Base-by-base conservation (phyloP, 441 rosid species). In the Populus tomentosa region DNA sequence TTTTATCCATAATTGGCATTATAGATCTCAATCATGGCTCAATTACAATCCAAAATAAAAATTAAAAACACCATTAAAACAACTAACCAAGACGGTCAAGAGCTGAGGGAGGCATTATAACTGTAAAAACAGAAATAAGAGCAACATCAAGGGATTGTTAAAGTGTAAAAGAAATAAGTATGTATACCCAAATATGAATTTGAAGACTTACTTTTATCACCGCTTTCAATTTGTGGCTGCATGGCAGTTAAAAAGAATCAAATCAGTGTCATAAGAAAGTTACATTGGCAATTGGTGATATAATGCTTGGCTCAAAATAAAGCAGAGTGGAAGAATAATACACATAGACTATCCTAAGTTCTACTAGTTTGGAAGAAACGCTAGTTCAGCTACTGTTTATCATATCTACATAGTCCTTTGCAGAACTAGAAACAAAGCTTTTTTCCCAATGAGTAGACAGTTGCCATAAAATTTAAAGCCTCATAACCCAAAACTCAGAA, bases 201-300 rank as follows among this genome's bases (percentile, higher is more conserved):
- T 35, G 63, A 75, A 73, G 79, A 74, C 98, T 85, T 89, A 93
- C 98, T 95, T 85, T 91, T 95, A 84, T 95, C 98, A 77, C 99
- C 99, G 68, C 94, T 92, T 88, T 95, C 99, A 78, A 95, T 85
- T 83, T 95, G 98, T n/a, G 98, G 95, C 98, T 94, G 94, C 91
- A 89, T 9, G 64, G 21, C 61, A 73, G 32, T 63, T 53, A 73
- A 81, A 75, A 65, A 77, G 28, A 46, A 10, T 6, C 11, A 66
- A 53, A 56, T 80, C 10, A 86, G 46, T 61, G 70, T 69, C 67
- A 68, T 2, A 1, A 69, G 38, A 50, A 59, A 50, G 59, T 50
- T 50, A 14, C 20, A 4, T 16, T 16, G 59, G 20, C 20, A 50
- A 50, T 50, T 14, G 59, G 20, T 50, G 20, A 50, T 50, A 16